These are phyloP conservation scores for Guyanaporus albipodus DNA, from an alignment of 768 basidiomycete genomes.

Conservation along the genomic window DNA sequence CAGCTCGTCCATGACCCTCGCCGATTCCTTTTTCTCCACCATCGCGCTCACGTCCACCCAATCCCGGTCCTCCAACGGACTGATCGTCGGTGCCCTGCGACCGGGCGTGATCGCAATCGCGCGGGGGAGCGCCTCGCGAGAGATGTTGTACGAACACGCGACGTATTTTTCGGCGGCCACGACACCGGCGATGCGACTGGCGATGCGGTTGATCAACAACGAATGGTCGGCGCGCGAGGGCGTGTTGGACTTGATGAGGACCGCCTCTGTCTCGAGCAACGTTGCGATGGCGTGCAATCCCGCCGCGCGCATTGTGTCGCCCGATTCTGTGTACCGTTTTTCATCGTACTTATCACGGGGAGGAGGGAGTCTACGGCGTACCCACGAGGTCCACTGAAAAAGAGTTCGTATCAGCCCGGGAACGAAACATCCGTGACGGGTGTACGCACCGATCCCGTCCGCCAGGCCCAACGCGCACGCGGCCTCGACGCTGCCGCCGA, in stretches of 20 bases:
- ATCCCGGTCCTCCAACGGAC: conserved; percentile 70
- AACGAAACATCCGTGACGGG: neutral
- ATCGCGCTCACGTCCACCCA: conserved; percentile 94
- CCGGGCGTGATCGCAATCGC: conserved; percentile 83
- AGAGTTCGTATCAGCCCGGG: neutral
- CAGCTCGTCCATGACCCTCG: conserved; percentile 85
- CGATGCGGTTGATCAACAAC: conserved; percentile 73
- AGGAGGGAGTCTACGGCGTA: conserved; percentile 48
- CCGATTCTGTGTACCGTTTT: conserved; percentile 88
- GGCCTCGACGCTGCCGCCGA: conserved; percentile 97
- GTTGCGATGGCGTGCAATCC: conserved; percentile 93
- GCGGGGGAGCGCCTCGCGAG: conserved; percentile 53
- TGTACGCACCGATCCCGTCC: conserved; percentile 83
- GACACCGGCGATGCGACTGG: conserved; percentile 87
- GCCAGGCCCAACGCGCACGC: conserved; percentile 95
- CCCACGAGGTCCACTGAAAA: conserved; percentile 76
- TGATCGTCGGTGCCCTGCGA: conserved; percentile 82
- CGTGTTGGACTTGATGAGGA: conserved; percentile 78
- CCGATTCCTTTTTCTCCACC: conserved; percentile 80
- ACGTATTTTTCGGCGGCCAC: conserved; percentile 85
- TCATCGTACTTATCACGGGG: neutral
- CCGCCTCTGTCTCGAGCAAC: conserved; percentile 81
- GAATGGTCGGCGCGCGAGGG: conserved; percentile 60
- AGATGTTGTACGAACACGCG: conserved; percentile 88
- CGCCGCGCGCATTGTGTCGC: conserved; percentile 98